Evolutionary conservation across 2,329 filamentous ascomycete species (phyloP).

Genomic region (Chrysoporthe deuterocubensis): DNA sequence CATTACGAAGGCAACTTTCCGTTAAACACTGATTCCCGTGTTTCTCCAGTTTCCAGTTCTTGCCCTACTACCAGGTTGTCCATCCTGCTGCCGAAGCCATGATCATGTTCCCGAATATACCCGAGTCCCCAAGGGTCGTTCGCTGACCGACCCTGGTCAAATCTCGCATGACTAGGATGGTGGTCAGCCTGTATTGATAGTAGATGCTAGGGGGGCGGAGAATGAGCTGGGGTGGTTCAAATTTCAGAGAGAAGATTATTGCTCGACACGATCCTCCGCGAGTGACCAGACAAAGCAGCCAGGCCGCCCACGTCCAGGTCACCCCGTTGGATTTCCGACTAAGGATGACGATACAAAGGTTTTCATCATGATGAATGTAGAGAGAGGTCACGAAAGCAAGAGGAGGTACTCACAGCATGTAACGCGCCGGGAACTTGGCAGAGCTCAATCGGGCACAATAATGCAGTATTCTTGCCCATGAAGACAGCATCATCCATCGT

Average conservation of each 20-base stretch:
- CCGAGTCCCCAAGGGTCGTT: background rate
- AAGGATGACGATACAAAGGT: slow-evolving; percentile 92
- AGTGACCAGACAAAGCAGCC: slow-evolving; percentile 35
- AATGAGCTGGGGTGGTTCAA: background rate
- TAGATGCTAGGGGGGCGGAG: background rate
- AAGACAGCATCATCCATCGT: slow-evolving; percentile 39
- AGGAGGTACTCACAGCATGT: slow-evolving; percentile 18
- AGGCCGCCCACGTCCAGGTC: slow-evolving; percentile 36
- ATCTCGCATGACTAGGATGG: background rate
- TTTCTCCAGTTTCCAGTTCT: background rate
- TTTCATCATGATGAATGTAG: slow-evolving; percentile 74
- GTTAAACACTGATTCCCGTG: background rate
- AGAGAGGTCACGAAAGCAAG: slow-evolving; percentile 8
- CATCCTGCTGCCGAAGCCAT: background rate
- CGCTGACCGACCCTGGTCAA: background rate
- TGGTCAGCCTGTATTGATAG: background rate
- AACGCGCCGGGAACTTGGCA: background rate
- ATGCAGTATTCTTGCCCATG: background rate
- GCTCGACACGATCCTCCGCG: slow-evolving; percentile 43
- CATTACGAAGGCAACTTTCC: background rate
- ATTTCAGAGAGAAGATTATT: slow-evolving; percentile 59
- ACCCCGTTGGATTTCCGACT: slow-evolving; percentile 67
- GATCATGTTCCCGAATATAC: background rate
- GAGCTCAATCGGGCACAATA: slow-evolving; percentile 1
- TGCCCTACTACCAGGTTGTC: background rate